These are phyloP conservation scores for Suillus fuscotomentosus DNA, from an alignment of 768 basidiomycete genomes.

Conservation along the genomic window DNA sequence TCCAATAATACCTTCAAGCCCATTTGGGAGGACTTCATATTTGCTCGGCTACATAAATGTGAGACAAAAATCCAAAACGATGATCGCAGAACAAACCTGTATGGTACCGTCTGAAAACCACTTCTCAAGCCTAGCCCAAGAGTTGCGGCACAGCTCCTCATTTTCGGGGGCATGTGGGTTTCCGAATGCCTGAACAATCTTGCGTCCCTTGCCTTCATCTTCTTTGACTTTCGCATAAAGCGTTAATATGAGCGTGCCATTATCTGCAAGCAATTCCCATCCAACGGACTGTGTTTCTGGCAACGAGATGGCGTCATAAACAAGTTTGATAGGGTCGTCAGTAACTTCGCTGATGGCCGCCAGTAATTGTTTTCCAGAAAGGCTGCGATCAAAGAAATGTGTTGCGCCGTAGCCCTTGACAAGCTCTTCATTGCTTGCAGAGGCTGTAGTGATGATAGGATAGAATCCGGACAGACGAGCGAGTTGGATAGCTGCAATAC, in stretches of 20 bases:
- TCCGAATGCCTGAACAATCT: slow-evolving; percentile 21
- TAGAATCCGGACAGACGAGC: slow-evolving; percentile 39
- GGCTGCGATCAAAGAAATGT: slow-evolving; percentile 35
- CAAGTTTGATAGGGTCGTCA: slow-evolving; percentile 19
- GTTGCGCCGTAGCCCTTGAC: slow-evolving; percentile 41
- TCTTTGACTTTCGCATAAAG: slow-evolving; percentile 23
- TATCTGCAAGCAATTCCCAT: slow-evolving; percentile 29
- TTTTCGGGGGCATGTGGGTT: slow-evolving; percentile 20
- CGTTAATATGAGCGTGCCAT: slow-evolving; percentile 33
- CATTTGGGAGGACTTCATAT: slow-evolving; percentile 39
- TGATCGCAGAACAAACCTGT: slow-evolving; percentile 16
- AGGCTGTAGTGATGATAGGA: slow-evolving; percentile 42
- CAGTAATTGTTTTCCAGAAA: slow-evolving; percentile 14
- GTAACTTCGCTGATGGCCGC: slow-evolving; percentile 28
- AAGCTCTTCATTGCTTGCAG: slow-evolving; percentile 24
- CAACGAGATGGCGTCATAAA: slow-evolving; percentile 31
- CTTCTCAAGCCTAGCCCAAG: slow-evolving; percentile 18
- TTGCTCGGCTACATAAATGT: slow-evolving; percentile 34
- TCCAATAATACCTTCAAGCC: slow-evolving; percentile 35
- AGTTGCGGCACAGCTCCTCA: slow-evolving; percentile 13
- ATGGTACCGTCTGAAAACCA: slow-evolving; percentile 28
- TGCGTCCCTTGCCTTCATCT: slow-evolving; percentile 20
- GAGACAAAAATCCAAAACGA: neutral
- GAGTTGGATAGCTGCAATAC: slow-evolving; percentile 35
- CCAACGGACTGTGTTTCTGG: slow-evolving; percentile 35